Evolutionary conservation across 1,284 basidiomycete genomes (phyloP).

Genomic region (Trichosporon coremiiforme): DNA sequence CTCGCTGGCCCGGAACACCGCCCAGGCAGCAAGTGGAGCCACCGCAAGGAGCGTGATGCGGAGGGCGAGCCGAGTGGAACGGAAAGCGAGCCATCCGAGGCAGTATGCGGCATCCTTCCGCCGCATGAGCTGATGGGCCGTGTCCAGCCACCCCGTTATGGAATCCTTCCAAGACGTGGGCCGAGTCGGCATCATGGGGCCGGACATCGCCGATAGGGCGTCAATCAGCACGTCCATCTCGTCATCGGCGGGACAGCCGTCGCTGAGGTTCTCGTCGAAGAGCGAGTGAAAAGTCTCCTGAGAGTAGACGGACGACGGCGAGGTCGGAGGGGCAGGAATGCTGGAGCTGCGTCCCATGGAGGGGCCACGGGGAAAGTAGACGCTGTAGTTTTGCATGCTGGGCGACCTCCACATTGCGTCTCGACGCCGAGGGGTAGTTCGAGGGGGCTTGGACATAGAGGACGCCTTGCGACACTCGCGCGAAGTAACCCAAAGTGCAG

Average conservation of each 20-base stretch:
- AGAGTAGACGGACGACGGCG: neutral
- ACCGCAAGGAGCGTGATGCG: neutral
- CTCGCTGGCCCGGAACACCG: neutral
- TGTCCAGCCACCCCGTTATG: neutral
- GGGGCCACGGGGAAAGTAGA: neutral
- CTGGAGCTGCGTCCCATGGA: too few relatives aligned
- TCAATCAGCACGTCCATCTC: neutral
- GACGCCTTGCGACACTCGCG: neutral
- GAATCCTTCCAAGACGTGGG: neutral
- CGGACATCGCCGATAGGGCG: neutral
- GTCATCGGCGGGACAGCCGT: neutral
- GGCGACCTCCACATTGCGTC: neutral
- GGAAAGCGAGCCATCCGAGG: neutral
- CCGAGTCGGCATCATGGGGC: too few relatives aligned
- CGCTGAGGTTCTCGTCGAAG: neutral
- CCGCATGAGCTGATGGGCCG: too few relatives aligned
- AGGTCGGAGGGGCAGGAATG: neutral
- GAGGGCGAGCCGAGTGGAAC: neutral
- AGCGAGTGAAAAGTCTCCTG: neutral
- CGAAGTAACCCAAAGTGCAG: neutral
- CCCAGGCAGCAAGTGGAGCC: neutral
- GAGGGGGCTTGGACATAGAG: neutral
- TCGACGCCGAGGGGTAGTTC: neutral
- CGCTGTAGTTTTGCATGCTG: neutral
- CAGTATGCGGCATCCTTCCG: neutral